phyloP scores from a whole-genome alignment of 495 filamentous ascomycete genomes.

The Emericellopsis terricola region DNA sequence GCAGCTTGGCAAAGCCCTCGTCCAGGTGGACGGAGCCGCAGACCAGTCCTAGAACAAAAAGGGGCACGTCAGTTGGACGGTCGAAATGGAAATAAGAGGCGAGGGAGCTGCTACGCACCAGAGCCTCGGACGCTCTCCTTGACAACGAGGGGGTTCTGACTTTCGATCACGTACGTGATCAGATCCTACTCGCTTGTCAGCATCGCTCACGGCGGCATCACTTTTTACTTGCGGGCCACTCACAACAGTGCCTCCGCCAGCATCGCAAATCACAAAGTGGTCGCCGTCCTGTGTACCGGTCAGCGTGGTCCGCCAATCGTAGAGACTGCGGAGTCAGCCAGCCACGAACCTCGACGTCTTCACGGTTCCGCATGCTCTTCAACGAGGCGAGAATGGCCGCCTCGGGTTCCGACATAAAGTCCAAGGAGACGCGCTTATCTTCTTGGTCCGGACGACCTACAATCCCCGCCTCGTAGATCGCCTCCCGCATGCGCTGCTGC shows the following conservation, averaged over 20 bases:
- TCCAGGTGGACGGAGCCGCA: slow-evolving; percentile 9
- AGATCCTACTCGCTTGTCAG: slow-evolving; percentile 3
- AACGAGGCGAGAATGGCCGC: slow-evolving; percentile 9
- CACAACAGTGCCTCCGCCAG: slow-evolving; percentile 9
- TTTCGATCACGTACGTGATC: slow-evolving; percentile 6
- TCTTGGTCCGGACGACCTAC: slow-evolving; percentile 3
- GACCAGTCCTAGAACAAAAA: slow-evolving; percentile 3
- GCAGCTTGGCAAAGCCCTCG: slow-evolving; percentile 5
- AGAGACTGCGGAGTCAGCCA: too few relatives aligned
- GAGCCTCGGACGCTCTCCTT: slow-evolving; percentile 7
- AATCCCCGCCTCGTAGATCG: slow-evolving; percentile 7
- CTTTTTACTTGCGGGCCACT: not conserved
- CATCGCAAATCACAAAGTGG: slow-evolving; percentile 8
- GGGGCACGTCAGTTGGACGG: too few relatives aligned
- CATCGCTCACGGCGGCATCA: too few relatives aligned
- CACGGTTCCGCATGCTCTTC: slow-evolving; percentile 3
- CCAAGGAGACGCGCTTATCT: slow-evolving; percentile 4
- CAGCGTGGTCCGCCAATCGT: too few relatives aligned
- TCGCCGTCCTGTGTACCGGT: slow-evolving; percentile 5
- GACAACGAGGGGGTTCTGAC: slow-evolving; percentile 2
- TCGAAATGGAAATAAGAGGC: not conserved
- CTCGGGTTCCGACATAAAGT: slow-evolving; percentile 12
- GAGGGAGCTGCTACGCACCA: slow-evolving; percentile 1
- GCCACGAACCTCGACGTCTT: slow-evolving; percentile 1
- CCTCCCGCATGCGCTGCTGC: slow-evolving; percentile 6